Evolutionary conservation across 2,329 filamentous ascomycete genomes (phyloP).

Genomic region (Ophiocordyceps australis): DNA sequence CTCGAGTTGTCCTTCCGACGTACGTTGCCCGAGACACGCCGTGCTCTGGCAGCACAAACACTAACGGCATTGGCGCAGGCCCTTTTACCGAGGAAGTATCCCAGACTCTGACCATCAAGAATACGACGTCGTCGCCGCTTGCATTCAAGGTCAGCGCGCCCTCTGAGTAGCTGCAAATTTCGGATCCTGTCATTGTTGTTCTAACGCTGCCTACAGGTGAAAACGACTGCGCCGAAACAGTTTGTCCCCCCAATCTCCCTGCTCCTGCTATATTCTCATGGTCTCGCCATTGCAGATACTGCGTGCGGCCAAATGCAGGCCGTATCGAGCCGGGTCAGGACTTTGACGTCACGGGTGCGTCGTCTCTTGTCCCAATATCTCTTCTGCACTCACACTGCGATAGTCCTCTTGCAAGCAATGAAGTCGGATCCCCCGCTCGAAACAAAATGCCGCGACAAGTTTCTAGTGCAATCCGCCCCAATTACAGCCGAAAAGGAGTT

Average conservation of each 20-base stretch:
- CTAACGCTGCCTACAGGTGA: conserved; percentile 47
- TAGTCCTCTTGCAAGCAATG: conserved; percentile 94
- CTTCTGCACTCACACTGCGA: conserved; percentile 5
- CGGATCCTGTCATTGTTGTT: conserved; percentile 1
- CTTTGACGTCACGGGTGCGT: conserved; percentile 81
- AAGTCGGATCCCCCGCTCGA: conserved; percentile 79
- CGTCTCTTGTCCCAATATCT: background rate
- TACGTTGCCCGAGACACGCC: conserved; percentile 27
- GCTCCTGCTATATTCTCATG: conserved; percentile 5
- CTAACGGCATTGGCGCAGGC: conserved; percentile 22
- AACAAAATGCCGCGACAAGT: conserved; percentile 91
- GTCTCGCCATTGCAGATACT: conserved; percentile 50
- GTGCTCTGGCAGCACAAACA: too few relatives aligned
- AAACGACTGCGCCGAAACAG: conserved; percentile 98
- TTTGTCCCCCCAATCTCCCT: conserved; percentile 31
- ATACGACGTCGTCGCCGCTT: conserved; percentile 41
- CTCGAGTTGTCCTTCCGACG: conserved; percentile 84
- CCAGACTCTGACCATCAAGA: conserved; percentile 46
- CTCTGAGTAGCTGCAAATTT: background rate
- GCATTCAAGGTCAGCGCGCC: conserved; percentile 45
- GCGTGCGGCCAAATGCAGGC: conserved; percentile 90
- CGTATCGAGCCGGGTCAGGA: conserved; percentile 79
- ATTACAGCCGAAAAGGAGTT: conserved; percentile 75
- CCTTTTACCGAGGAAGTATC: conserved; percentile 50
- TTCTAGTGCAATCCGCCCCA: conserved; percentile 81